Evolutionary conservation across 768 basidiomycete species (phyloP).

Genomic region (Rhizopogon vulgaris): DNA sequence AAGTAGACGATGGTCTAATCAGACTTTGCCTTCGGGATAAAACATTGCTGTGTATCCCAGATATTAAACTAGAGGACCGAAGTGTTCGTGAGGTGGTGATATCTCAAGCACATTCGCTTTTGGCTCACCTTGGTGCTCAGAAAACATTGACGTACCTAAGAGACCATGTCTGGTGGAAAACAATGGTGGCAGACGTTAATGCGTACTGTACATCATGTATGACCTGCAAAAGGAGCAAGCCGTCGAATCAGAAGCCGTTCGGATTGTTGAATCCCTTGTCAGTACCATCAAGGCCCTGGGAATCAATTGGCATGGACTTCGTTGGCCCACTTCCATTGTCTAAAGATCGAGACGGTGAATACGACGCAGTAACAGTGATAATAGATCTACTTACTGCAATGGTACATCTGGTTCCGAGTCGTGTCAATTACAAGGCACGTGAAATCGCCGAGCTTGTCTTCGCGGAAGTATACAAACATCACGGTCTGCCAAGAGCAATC

Average conservation of each 20-base stretch:
- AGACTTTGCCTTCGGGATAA: too few species aligned
- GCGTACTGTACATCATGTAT: constrained; percentile 16
- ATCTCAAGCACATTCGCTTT: constrained; percentile 10
- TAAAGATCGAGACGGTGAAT: constrained; percentile 2
- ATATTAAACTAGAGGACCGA: too few species aligned
- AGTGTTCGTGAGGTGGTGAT: too few species aligned
- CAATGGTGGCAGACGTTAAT: constrained; percentile 10
- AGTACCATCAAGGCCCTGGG: too few species aligned
- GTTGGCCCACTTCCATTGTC: constrained; percentile 25
- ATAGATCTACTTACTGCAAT: constrained; percentile 10
- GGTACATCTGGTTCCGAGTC: constrained; percentile 17
- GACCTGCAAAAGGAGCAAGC: constrained; percentile 18
- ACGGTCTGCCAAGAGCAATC: constrained; percentile 33
- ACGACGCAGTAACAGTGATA: constrained; percentile 23
- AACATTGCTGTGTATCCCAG: too few species aligned
- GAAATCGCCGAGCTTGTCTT: constrained; percentile 34
- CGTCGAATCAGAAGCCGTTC: constrained; percentile 18
- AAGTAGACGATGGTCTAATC: not conserved
- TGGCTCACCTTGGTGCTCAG: constrained; percentile 17
- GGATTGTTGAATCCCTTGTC: constrained; percentile 16
- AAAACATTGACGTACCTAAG: constrained; percentile 20
- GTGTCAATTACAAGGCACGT: constrained; percentile 22
- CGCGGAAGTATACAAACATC: constrained; percentile 27
- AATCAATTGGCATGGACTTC: constrained; percentile 25
- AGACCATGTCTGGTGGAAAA: constrained; percentile 23